Conservation (phyloP, 495 filamentous ascomycete genomes). For the Ramalina intermedia region DNA sequence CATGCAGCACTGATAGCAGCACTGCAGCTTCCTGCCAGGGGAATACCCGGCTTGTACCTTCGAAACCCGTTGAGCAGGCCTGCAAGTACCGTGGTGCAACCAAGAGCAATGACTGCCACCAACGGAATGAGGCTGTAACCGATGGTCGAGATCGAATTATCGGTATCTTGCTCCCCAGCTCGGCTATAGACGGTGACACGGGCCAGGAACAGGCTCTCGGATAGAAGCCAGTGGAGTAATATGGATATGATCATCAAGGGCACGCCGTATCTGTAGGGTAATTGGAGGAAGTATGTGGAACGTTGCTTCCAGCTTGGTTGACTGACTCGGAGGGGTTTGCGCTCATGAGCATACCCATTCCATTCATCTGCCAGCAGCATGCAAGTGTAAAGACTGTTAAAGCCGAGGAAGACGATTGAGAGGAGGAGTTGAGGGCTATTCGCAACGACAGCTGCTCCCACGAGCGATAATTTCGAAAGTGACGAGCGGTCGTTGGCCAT, state of each 20-base stretch:
- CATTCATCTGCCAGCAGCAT: conserved; percentile 29
- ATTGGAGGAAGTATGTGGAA: conserved; percentile 29
- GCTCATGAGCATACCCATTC: conserved; percentile 14
- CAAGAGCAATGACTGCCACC: conserved; percentile 14
- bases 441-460: conserved; percentile 9
- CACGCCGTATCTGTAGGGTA: conserved; percentile 30
- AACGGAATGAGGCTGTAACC: conserved; percentile 22
- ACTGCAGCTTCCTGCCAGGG: conserved; percentile 27
- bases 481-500: neutral
- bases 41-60: conserved; percentile 19
- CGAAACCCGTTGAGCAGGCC: conserved; percentile 13
- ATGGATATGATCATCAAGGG: conserved; percentile 21
- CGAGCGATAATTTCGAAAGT: neutral
- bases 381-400: conserved; percentile 24
- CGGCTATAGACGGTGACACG: conserved; percentile 8
- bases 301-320: conserved; percentile 24
- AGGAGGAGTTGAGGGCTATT: conserved; percentile 32
- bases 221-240: conserved; percentile 28
- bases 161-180: neutral
- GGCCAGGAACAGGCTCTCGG: conserved; percentile 27
- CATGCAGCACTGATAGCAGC: conserved; percentile 33
- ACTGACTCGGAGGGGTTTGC: conserved; percentile 33
- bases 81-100: conserved; percentile 14
- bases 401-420: conserved; percentile 26
- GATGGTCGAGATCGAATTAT: conserved; percentile 9